These are phyloP conservation scores for Pythium rhizo-oryzae DNA, from an alignment of 352 stramenopile genomes.

Conservation along the genomic window DNA sequence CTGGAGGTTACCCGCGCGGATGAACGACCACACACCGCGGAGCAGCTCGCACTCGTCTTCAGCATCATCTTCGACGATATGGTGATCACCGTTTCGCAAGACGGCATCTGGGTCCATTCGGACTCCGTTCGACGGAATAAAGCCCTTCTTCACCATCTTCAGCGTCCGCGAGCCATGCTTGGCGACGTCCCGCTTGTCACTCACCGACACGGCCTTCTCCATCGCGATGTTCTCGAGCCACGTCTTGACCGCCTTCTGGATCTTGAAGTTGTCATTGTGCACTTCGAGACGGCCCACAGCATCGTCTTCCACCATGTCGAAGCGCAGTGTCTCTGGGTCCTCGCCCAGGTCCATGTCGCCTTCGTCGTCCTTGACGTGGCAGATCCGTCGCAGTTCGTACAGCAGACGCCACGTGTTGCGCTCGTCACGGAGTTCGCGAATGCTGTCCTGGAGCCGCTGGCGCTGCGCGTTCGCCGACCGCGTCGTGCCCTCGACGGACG, in stretches of 20 bases:
- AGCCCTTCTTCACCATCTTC: conserved; percentile 58
- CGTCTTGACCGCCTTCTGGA: conserved; percentile 69
- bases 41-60: conserved; percentile 83
- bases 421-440: conserved; percentile 74
- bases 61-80: conserved; percentile 71
- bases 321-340: conserved; percentile 49
- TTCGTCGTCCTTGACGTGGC: conserved; percentile 42
- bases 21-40: conserved; percentile 71
- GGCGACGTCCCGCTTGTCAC: conserved; percentile 50
- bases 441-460: conserved; percentile 47
- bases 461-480: conserved; percentile 23
- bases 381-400: conserved; percentile 74
- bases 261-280: conserved; percentile 63
- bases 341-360: conserved; percentile 32
- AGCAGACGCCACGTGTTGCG: conserved; percentile 85
- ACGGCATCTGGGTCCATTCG: conserved; percentile 75
- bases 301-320: conserved; percentile 83
- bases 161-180: conserved; percentile 59
- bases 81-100: conserved; percentile 61
- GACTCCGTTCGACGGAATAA: conserved; percentile 33
- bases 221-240: conserved; percentile 86
- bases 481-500: conserved; percentile 24
- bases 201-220: conserved; percentile 63
- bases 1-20: conserved; percentile 64
- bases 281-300: conserved; percentile 64